phyloP scores from a whole-genome alignment of 2,329 filamentous ascomycete species.

The Dactylellina parvicollis region DNA sequence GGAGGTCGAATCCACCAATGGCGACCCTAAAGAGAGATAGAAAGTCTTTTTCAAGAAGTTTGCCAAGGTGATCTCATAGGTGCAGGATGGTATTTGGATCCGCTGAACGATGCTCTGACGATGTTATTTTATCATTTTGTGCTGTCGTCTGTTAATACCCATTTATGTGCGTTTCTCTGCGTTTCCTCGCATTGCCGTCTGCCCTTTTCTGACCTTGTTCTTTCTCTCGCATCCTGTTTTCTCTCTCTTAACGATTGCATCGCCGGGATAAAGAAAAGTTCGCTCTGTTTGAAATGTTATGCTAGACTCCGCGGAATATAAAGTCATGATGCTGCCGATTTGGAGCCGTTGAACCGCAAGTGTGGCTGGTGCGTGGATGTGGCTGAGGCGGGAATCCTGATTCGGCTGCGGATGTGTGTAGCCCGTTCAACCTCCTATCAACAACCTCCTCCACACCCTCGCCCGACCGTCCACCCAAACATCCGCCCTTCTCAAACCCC shows the following conservation, averaged over 20 bases:
- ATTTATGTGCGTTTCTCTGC: not conserved
- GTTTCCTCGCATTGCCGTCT: no score
- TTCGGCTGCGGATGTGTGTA: constrained; percentile 32
- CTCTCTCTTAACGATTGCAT: not conserved
- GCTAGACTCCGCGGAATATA: not conserved
- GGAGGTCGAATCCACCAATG: not conserved
- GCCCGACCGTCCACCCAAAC: constrained; percentile 28
- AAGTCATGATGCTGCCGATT: not conserved
- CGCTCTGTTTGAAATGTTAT: not conserved
- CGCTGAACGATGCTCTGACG: not conserved
- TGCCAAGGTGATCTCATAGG: not conserved
- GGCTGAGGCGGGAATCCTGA: constrained; percentile 48
- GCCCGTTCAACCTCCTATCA: constrained; percentile 53
- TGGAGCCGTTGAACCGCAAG: not conserved
- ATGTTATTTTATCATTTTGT: not conserved
- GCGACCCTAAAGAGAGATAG: constrained; percentile 10
- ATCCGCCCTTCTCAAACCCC: constrained; percentile 15
- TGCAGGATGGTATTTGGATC: not conserved
- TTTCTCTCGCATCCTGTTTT: constrained; percentile 1
- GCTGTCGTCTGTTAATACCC: not conserved
- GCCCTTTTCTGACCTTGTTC: no score
- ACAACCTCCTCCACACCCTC: constrained; percentile 53
- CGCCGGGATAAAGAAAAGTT: constrained; percentile 20
- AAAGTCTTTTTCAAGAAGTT: not conserved
- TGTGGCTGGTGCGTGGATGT: constrained; percentile 49